A percentile compares a stretch with the other conserved stretches of the same genome.
Conservation (phyloP, 2,329 filamentous ascomycete genomes). For the Colletotrichum trifolii region DNA sequence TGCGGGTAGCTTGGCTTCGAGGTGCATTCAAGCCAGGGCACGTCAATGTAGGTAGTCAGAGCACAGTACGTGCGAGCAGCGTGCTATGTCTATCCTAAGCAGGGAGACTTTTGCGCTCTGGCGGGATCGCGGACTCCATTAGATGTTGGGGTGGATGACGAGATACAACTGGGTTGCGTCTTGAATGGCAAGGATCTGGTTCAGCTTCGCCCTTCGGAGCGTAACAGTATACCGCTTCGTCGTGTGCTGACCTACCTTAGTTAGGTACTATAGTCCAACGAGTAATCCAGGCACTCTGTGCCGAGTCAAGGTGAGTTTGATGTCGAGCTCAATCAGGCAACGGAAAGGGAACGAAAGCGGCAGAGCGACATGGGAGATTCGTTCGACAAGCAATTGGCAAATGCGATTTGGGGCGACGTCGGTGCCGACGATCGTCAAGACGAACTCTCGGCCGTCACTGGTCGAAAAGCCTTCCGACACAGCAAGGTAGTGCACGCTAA, state of each 20-base stretch:
- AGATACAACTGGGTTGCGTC: too few relatives aligned
- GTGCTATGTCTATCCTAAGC: background rate
- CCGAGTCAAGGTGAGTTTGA: too few relatives aligned
- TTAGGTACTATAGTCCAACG: too few relatives aligned
- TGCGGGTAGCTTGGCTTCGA: slow-evolving; percentile 16
- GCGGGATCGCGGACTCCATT: slow-evolving; percentile 11
- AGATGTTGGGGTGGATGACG: too few relatives aligned
- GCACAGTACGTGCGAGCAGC: background rate
- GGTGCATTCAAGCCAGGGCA: slow-evolving; percentile 6
- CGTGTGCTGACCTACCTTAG: too few relatives aligned
- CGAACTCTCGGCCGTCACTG: slow-evolving; percentile 23
- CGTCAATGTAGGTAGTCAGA: background rate
- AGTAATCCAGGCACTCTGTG: too few relatives aligned
- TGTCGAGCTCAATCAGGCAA: slow-evolving; percentile 5
- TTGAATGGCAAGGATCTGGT: background rate
- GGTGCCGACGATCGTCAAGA: slow-evolving; percentile 36
- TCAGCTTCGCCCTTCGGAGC: background rate
- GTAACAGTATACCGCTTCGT: background rate
- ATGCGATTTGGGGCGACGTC: slow-evolving; percentile 24
- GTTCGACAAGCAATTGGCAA: slow-evolving; percentile 16
- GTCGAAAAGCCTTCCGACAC: background rate
- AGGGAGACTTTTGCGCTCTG: slow-evolving; percentile 5
- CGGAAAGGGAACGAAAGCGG: slow-evolving; percentile 12
- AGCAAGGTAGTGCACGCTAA: too few relatives aligned
- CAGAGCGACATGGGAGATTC: slow-evolving; percentile 13